phyloP scores from a whole-genome alignment of 768 basidiomycete genomes.

The Rossbeevera mucosa region DNA sequence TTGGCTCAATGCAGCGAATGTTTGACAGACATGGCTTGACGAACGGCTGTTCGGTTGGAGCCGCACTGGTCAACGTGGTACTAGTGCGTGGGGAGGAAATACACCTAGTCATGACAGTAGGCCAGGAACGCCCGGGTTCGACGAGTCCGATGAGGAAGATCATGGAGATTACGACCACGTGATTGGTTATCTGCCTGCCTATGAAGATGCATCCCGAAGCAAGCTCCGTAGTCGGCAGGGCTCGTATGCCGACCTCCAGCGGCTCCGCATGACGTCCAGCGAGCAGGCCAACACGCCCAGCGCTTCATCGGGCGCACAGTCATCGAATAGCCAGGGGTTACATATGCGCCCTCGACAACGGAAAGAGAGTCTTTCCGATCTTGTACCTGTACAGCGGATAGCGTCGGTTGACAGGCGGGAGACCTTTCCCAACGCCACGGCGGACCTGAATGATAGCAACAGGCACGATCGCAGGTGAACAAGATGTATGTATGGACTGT shows the following conservation, averaged over 20 bases:
- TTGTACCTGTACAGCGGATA: conserved; percentile 59
- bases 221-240: conserved; percentile 60
- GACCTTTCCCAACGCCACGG: conserved; percentile 60
- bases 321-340: conserved; percentile 37
- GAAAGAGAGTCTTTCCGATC: conserved; percentile 60
- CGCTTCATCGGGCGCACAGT: conserved; percentile 15
- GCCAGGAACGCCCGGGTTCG: conserved; percentile 68
- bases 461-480: conserved; percentile 28
- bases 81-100: conserved; percentile 77
- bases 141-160: conserved; percentile 82
- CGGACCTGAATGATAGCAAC: conserved; percentile 56
- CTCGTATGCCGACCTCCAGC: conserved; percentile 81
- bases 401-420: conserved; percentile 54
- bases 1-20: conserved; percentile 1
- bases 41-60: conserved; percentile 93
- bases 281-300: conserved; percentile 10
- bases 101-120: conserved; percentile 57
- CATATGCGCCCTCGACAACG: conserved; percentile 52
- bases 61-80: conserved; percentile 69
- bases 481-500: conserved; percentile 16
- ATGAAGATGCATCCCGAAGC: conserved; percentile 41
- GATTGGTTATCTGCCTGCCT: conserved; percentile 54
- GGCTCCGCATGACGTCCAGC: conserved; percentile 42
- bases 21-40: conserved; percentile 73
- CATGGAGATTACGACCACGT: conserved; percentile 91